Evolutionary conservation across 805 yeast genomes (phyloP).

Genomic region (Candida railenensis): DNA sequence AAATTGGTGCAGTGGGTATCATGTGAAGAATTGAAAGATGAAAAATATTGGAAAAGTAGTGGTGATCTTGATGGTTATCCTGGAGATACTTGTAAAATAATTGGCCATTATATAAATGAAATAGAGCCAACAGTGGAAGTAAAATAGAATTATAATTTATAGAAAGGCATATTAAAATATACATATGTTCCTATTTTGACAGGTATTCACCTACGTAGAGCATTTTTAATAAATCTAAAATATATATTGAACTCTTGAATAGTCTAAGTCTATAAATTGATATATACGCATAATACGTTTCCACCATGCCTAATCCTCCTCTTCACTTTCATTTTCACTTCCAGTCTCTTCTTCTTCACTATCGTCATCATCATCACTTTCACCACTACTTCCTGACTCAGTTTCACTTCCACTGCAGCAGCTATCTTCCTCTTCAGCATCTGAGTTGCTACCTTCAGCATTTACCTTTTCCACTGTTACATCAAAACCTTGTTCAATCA

Average conservation of each 20-base stretch:
- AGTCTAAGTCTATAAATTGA: too few species aligned
- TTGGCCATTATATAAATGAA: background rate
- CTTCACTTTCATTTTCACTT: slow-evolving; percentile 20
- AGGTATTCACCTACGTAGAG: too few species aligned
- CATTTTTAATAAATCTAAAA: too few species aligned
- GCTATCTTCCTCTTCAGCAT: slow-evolving; percentile 12
- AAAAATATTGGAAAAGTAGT: slow-evolving; percentile 20
- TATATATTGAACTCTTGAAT: too few species aligned
- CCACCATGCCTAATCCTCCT: slow-evolving; percentile 7
- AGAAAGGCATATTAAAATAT: slow-evolving; percentile 4
- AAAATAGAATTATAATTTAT: slow-evolving; percentile 8
- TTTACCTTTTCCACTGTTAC: slow-evolving; percentile 57
- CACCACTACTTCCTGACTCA: slow-evolving; percentile 9
- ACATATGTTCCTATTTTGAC: too few species aligned
- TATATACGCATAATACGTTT: too few species aligned
- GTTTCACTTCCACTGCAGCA: slow-evolving; percentile 1
- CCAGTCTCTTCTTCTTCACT: slow-evolving; percentile 26
- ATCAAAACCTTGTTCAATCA: slow-evolving; percentile 56
- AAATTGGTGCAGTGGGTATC: slow-evolving; percentile 30
- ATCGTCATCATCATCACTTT: slow-evolving; percentile 14
- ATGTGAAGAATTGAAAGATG: slow-evolving; percentile 25
- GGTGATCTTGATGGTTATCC: background rate
- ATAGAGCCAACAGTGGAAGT: background rate
- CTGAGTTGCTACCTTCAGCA: slow-evolving; percentile 11
- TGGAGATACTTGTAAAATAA: background rate